These are phyloP conservation scores for Zygosaccharomyces pseudobailii DNA, from an alignment of 1,139 yeast genomes.

Conservation along the genomic window DNA sequence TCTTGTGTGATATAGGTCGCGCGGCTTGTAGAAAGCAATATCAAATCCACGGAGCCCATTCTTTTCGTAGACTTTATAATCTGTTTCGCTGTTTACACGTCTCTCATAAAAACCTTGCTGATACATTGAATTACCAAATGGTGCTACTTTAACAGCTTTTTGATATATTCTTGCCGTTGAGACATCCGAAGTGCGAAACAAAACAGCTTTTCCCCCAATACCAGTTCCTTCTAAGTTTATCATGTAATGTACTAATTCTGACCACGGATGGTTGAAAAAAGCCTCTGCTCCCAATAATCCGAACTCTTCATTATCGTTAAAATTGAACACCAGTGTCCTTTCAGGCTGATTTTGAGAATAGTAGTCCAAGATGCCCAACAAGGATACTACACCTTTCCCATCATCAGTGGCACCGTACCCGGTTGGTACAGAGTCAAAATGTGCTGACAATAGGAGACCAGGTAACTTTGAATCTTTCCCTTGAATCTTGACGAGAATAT, in stretches of 20 bases:
- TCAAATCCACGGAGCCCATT: conserved; percentile 80
- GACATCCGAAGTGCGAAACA: conserved; percentile 79
- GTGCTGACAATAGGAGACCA: conserved; percentile 75
- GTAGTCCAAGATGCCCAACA: conserved; percentile 63
- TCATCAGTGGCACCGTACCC: conserved; percentile 89
- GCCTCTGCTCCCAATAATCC: conserved; percentile 81
- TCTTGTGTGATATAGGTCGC: conserved; percentile 77
- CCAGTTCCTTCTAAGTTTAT: conserved; percentile 95
- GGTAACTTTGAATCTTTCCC: conserved; percentile 56
- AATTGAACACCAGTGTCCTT: conserved; percentile 73
- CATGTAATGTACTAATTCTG: conserved; percentile 55
- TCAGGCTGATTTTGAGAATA: conserved; percentile 47
- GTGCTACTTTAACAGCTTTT: conserved; percentile 42
- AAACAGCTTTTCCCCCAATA: conserved; percentile 81
- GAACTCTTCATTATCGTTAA: conserved; percentile 88
- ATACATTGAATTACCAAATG: conserved; percentile 73
- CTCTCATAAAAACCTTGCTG: conserved; percentile 79
- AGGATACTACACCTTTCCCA: conserved; percentile 84
- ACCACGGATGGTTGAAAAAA: conserved; percentile 74
- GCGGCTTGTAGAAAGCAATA: conserved; percentile 67
- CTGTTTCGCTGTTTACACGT: conserved; percentile 77
- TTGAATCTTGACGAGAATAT: conserved; percentile 64
- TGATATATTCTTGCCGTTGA: conserved; percentile 59
- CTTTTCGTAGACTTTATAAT: conserved; percentile 65
- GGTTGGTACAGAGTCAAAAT: conserved; percentile 85